Evolutionary conservation across 2,329 filamentous ascomycete species (phyloP), one percentile per base, ranked within the genome.

Genomic region (Teratosphaeria destructans): DNA sequence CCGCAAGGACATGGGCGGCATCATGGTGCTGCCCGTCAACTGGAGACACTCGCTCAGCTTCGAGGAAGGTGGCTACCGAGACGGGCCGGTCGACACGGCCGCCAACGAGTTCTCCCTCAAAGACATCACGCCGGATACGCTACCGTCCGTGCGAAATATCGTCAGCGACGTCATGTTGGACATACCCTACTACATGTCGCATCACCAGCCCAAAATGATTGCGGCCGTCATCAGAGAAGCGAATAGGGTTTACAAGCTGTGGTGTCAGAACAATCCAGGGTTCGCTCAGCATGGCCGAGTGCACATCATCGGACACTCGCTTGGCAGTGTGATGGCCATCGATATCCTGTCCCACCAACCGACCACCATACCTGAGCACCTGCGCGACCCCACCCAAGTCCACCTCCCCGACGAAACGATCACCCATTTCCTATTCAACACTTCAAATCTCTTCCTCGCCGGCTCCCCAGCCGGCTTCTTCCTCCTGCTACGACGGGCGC

Each of bases 161-260:
- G 95, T 99, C 62, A 95, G 89, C 52, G 94, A 99, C 72, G 90
- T 99, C 67, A 96, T 99, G 90, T 87, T 97, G 56, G 94, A 99
- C 71, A 93, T 99, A 56, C 94, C 94, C 0, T 97, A 96, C 71
- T 99, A 97, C 75, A 86, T 99, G 76, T 97, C 93, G 0, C 89
- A 95, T 61, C 93, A 97, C 75, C 96, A 97, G 69, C 84, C 87
- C 3, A 96, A 91, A 73, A 97, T 99, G 92, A 88, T 96, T 56
- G 82, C 86, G 52, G 92, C 94, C 1, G 85, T 96, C 55, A 86
- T 95, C 49, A 82, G 82, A 60, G 94, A 99, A 76, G 93, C 94
- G 7, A 99, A 99, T 69, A 84, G 93, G 5, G 89, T 99, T n/a
- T 97, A 96, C 71, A 84, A 89, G 19, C 81, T 97, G 1, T 99